phyloP scores from a whole-genome alignment of 108 stramenopile genomes.

The Nitzschia inconspicua region DNA sequence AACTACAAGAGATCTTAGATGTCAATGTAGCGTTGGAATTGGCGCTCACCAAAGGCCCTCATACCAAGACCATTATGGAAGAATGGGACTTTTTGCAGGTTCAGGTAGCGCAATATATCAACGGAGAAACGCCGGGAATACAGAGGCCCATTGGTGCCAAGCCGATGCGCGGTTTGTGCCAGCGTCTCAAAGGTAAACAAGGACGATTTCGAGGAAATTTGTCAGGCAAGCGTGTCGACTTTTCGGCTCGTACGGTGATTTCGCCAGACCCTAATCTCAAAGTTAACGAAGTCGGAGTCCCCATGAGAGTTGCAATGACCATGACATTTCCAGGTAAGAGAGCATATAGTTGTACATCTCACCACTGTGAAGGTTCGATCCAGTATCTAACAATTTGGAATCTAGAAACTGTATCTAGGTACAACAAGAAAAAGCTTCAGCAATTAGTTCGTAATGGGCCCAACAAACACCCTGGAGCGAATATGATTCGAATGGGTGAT shows the following conservation, averaged over 20 bases:
- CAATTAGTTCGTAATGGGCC: slow-evolving; percentile 89
- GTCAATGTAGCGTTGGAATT: slow-evolving; percentile 90
- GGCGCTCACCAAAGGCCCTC: slow-evolving; percentile 84
- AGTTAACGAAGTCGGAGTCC: slow-evolving; percentile 98
- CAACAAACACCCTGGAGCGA: slow-evolving; percentile 95
- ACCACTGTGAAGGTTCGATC: neutral
- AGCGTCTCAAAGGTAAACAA: slow-evolving; percentile 94
- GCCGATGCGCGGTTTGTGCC: slow-evolving; percentile 95
- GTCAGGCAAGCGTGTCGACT: slow-evolving; percentile 98
- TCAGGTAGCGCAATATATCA: slow-evolving; percentile 94
- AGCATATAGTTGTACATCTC: neutral
- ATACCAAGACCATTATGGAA: slow-evolving; percentile 92
- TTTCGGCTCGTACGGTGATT: slow-evolving; percentile 97
- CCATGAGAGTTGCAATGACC: slow-evolving; percentile 87
- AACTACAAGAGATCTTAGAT: slow-evolving; percentile 96
- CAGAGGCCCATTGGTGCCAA: slow-evolving; percentile 86
- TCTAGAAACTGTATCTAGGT: slow-evolving; percentile 83
- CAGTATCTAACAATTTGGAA: neutral
- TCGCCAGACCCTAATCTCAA: slow-evolving; percentile 95
- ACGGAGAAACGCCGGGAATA: slow-evolving; percentile 95
- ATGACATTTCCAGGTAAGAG: slow-evolving; percentile 92
- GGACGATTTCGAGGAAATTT: slow-evolving; percentile 98
- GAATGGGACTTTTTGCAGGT: slow-evolving; percentile 96
- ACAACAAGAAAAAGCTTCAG: slow-evolving; percentile 93
- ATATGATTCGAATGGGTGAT: slow-evolving; percentile 79